A percentile compares a stretch with the other conserved stretches of the same genome.
Evolutionary conservation across 306 rosid species (phyloP).

Genomic region (Carpinus viminea): DNA sequence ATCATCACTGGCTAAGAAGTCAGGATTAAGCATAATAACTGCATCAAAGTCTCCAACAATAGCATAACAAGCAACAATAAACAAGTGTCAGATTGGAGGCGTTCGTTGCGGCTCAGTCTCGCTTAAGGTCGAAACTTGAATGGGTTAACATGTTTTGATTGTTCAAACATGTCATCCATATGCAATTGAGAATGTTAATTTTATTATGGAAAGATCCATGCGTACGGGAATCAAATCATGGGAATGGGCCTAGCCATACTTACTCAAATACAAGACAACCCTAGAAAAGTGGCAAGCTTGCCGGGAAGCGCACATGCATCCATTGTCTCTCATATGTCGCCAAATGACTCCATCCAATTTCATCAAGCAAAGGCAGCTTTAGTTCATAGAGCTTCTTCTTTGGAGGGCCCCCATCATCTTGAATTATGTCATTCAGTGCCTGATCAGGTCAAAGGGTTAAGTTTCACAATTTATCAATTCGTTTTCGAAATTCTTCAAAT

Average conservation of each 20-base stretch:
- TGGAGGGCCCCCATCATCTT: slow-evolving; percentile 64
- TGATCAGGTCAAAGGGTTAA: slow-evolving; percentile 27
- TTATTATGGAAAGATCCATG: not conserved
- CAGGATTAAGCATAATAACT: no score
- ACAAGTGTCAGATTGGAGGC: no score
- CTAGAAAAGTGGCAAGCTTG: slow-evolving; percentile 73
- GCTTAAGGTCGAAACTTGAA: no score
- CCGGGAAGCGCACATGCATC: slow-evolving; percentile 91
- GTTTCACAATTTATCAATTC: slow-evolving; percentile 4
- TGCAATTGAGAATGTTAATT: not conserved
- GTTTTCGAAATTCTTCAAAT: not conserved
- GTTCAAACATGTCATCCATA: not conserved
- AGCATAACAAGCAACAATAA: no score
- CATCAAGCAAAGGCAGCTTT: slow-evolving; percentile 76
- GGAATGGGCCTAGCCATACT: slow-evolving; percentile 33
- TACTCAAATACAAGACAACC: not conserved
- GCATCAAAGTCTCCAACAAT: no score
- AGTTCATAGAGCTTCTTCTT: slow-evolving; percentile 84
- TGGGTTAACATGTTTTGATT: no score
- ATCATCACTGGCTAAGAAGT: no score
- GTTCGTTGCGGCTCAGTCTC: no score
- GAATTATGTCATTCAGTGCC: slow-evolving; percentile 74
- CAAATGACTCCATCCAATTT: slow-evolving; percentile 80
- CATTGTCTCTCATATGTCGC: slow-evolving; percentile 74
- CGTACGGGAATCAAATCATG: not conserved